These are phyloP conservation scores for Inga oerstediana DNA, from an alignment of 306 rosid species.

Conservation along the genomic window DNA sequence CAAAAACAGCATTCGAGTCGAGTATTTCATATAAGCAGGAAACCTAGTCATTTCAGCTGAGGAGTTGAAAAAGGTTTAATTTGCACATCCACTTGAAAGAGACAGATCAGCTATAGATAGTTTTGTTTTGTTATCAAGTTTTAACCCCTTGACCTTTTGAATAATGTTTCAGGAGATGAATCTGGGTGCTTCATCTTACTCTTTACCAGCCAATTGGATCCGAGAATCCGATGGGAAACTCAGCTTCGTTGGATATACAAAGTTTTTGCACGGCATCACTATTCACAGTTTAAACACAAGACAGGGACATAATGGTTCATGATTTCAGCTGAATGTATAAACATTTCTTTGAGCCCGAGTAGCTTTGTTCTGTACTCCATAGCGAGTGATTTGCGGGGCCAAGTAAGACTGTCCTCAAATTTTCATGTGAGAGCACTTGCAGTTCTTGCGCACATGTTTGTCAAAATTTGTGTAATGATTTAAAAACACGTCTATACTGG, in stretches of 20 bases:
- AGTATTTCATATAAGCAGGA: slow-evolving; percentile 70
- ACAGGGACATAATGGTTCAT: slow-evolving; percentile 40
- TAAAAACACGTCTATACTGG: not conserved
- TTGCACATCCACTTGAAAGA: slow-evolving; percentile 28
- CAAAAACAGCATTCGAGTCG: slow-evolving; percentile 55
- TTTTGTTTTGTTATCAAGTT: not conserved
- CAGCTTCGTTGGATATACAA: slow-evolving; percentile 79
- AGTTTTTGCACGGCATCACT: slow-evolving; percentile 89
- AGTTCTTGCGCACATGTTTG: not conserved
- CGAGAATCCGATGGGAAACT: slow-evolving; percentile 80
- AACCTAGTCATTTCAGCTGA: slow-evolving; percentile 74
- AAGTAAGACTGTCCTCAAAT: not conserved
- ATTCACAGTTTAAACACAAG: slow-evolving; percentile 67
- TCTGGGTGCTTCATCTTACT: slow-evolving; percentile 67
- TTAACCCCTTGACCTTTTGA: slow-evolving; percentile 16
- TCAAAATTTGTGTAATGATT: not conserved
- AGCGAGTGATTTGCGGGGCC: not conserved
- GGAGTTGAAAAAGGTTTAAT: slow-evolving; percentile 77
- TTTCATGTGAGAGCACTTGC: not conserved
- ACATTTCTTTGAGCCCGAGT: slow-evolving; percentile 39
- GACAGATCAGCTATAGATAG: not conserved
- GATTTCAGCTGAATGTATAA: not conserved
- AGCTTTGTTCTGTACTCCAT: slow-evolving; percentile 38
- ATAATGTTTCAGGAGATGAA: slow-evolving; percentile 75
- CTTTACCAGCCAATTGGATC: slow-evolving; percentile 78